phyloP scores from a whole-genome alignment of 345 rosid species.

The Garcia nutans region DNA sequence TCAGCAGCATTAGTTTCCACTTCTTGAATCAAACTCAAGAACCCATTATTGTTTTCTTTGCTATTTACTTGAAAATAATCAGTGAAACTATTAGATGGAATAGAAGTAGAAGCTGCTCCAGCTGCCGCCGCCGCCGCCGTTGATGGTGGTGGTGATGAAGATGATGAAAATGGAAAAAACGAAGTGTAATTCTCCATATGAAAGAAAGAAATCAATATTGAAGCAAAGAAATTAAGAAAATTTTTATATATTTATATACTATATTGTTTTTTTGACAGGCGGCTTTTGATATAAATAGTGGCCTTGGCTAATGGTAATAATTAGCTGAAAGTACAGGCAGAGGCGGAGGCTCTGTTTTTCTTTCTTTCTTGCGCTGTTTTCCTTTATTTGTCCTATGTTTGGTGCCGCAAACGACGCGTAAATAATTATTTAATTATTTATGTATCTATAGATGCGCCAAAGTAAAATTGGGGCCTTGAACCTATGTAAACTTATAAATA shows the following conservation, averaged over 20 bases:
- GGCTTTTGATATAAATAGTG: constrained; percentile 7
- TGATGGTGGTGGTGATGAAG: constrained; percentile 21
- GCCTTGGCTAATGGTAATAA: background rate
- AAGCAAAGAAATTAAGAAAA: no score
- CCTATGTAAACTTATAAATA: no score
- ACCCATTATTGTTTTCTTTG: constrained; percentile 21
- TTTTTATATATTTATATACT: no score
- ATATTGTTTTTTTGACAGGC: background rate
- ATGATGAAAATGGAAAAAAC: constrained; percentile 25
- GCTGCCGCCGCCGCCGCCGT: no score
- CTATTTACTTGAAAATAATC: constrained; percentile 16
- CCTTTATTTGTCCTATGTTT: constrained; percentile 3
- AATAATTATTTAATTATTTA: background rate
- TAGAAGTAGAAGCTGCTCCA: background rate
- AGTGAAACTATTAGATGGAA: constrained; percentile 2
- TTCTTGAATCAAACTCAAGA: constrained; percentile 33
- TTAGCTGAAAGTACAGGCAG: no score
- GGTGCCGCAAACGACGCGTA: constrained; percentile 43
- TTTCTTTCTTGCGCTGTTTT: no score
- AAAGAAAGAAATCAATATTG: background rate
- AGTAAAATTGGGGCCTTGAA: no score
- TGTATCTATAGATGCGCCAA: no score
- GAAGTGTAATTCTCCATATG: constrained; percentile 25
- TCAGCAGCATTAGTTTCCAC: constrained; percentile 4
- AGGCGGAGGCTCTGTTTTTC: no score